phyloP scores from a whole-genome alignment of 306 rosid species.

The Prosopis cineraria region DNA sequence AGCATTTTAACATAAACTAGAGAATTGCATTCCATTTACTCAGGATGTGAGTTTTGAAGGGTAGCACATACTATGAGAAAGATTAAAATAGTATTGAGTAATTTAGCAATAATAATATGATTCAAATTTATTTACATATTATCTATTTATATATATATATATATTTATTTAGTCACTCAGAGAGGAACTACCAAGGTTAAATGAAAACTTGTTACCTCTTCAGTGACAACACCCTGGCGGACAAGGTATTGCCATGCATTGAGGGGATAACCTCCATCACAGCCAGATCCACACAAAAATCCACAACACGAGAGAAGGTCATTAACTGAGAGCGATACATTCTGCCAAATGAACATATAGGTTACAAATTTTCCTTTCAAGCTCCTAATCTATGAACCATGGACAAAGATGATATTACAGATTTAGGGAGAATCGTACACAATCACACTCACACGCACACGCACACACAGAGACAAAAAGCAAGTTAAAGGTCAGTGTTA shows the following conservation, averaged over 20 bases:
- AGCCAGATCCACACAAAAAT: slow-evolving; percentile 87
- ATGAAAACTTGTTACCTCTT: slow-evolving; percentile 59
- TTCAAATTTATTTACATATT: not conserved
- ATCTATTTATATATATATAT: not conserved
- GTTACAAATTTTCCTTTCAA: slow-evolving; percentile 33
- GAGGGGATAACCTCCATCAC: slow-evolving; percentile 86
- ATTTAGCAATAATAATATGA: not conserved
- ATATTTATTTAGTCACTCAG: not conserved
- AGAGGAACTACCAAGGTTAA: not conserved
- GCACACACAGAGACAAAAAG: slow-evolving; percentile 10
- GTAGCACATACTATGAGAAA: not conserved
- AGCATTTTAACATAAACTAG: not conserved
- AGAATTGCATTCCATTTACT: not conserved
- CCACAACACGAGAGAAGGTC: slow-evolving; percentile 96
- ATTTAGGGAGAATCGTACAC: not conserved
- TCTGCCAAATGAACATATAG: slow-evolving; percentile 52
- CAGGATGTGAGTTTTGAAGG: not conserved
- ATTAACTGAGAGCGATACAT: slow-evolving; percentile 80
- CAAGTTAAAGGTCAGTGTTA: not conserved
- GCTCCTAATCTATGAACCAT: not conserved
- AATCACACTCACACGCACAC: too few species aligned
- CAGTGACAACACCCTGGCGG: slow-evolving; percentile 90
- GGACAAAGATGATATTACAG: not conserved
- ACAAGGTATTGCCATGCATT: slow-evolving; percentile 78
- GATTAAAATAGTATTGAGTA: not conserved